Base-by-base conservation (phyloP, 345 rosid species). In the Cardamine chenopodiifolia region DNA sequence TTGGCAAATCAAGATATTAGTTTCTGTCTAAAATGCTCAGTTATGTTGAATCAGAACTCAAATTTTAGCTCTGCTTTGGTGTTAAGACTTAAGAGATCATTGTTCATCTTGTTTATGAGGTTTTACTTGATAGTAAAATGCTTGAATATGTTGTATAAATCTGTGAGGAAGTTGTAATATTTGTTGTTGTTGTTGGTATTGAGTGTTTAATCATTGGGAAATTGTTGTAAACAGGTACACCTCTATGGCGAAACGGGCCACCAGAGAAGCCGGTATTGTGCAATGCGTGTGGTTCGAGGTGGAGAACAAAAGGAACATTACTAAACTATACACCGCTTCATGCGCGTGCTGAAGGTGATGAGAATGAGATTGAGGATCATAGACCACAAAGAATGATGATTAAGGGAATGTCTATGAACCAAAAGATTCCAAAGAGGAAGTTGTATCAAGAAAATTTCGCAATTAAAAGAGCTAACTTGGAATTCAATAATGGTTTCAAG, bases 241-340 rank as follows among this genome's bases (percentile, higher is more conserved):
- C 88, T 17, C 77, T 87, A 0, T 89, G 91, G 94, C 19, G 94
- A 68, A 85, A 89, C 55, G 91, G 91, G 37, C 94, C 89, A 20
- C 64, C 71, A 5, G 87, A 80, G 53, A 89, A 87, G 68, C 94
- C 90, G 10, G 88, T 89, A 2, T n/a, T 89, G 62, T 89, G 91
- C 85, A 87, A 89, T 76, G 91, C 91, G 0, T 89, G 94, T 71
- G 94, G 91, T 45, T 89, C 94, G 4, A 82, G 94, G 58, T 85
- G 83, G 80, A 79, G 90, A 72, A 44, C 80, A 2, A 82, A 81
- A 22, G 87, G 88, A 31, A 77, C 77, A 37, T 80, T 89, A 4
- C 77, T 13, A 2, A 80, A 89, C 78, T 89, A 87, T 68, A 62
- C 71, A 3, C 94, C 94, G 4, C 86, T 79, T 19, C 92, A 82